Evolutionary conservation across 2,329 filamentous ascomycete species (phyloP).

Genomic region (Ophiostoma ulmi): DNA sequence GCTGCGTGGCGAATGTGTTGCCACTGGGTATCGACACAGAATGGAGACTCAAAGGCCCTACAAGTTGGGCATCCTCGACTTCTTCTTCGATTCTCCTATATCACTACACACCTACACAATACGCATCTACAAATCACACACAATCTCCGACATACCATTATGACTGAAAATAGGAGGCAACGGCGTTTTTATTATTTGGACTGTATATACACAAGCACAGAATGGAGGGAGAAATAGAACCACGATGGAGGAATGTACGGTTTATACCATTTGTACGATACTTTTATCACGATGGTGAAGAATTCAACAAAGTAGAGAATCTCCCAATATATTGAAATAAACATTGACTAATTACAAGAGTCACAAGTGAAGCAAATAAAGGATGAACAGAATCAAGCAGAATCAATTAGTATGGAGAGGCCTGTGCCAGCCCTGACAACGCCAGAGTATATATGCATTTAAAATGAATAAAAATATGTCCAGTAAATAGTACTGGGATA

Average conservation of each 20-base stretch:
- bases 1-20: not conserved
- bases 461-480: not conserved
- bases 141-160: conserved; percentile 6
- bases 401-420: not conserved
- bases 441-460: not conserved
- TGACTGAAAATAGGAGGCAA: not conserved
- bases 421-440: not conserved
- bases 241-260: not conserved
- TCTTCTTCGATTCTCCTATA: not conserved
- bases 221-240: not conserved
- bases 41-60: too few relatives aligned
- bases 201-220: conserved; percentile 13
- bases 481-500: not conserved
- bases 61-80: not conserved
- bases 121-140: not conserved
- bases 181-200: conserved; percentile 15
- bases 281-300: not conserved
- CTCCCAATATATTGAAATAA: not conserved
- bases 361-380: not conserved
- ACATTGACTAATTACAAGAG: not conserved
- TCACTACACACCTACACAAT: not conserved
- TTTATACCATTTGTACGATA: conserved; percentile 5
- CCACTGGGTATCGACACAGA: too few relatives aligned
- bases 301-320: not conserved
- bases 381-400: not conserved